Evolutionary conservation across 2,329 filamentous ascomycete species (phyloP), one percentile per base, ranked within the genome.

Genomic region (Sclerotinia trifoliorum): DNA sequence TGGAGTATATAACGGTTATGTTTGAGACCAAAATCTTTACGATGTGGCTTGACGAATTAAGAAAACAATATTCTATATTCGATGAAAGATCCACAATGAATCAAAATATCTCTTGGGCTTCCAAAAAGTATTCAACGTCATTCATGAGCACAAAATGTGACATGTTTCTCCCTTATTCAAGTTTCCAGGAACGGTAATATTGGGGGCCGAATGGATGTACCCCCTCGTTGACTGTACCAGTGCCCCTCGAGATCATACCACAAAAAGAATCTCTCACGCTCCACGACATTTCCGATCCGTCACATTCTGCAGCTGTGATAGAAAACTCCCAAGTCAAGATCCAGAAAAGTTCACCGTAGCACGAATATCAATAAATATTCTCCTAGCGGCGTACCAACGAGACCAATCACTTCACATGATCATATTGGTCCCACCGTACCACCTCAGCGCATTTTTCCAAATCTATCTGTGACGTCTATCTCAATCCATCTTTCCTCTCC

Each of bases 401-500:
- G 39, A 54, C 39, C 65, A 66, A 61, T 66, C 55, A 52, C 35
- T 67, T 67, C 65, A 67, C 65, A 67, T 67, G 65, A 67, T 52
- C 57, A 13, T 62, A 62, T 44, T 51, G 35, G 65, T 67, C 65
- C 65, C 65, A 67, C 65, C 32, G 65, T 67, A 26, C 58, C 39
- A 62, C 65, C 58, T 35, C 32, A 46, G 15, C 32, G 49, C 46
- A 26, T 58, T 32, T 32, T 17, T 21, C 49, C 57, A 52, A 42
- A 32, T 44, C 26, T 54, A 44, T 42, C 58, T 19, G 56, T 63
- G 65, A 55, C 56, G 48, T 66, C 21, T 15, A 52, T 67, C 48
- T 35, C 29, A 17, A 48, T 49, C 46, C 26, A 51, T 52, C 35
- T 66, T 29, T n/a, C 24, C 44, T 66, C 46, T 66, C 65, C 65